phyloP scores from a whole-genome alignment of 176 grass and related monocot species.

The Rhynchospora pubera region DNA sequence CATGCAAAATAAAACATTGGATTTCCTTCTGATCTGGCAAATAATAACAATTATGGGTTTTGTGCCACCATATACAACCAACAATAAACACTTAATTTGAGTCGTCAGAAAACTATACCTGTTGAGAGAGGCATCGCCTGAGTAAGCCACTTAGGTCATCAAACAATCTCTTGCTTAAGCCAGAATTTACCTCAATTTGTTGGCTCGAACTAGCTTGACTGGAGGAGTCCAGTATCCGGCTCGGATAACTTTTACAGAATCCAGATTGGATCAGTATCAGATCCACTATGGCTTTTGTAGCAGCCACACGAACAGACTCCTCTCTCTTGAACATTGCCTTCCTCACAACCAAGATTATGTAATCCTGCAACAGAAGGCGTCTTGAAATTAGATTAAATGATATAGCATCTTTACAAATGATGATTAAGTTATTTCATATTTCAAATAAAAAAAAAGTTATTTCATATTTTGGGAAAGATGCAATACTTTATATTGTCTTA shows the following conservation, averaged over 20 bases:
- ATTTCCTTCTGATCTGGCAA: not conserved
- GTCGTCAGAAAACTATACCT: slow-evolving; percentile 35
- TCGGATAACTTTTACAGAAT: slow-evolving; percentile 39
- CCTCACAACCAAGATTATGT: slow-evolving; percentile 77
- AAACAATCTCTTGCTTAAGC: slow-evolving; percentile 51
- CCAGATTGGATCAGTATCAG: slow-evolving; percentile 52
- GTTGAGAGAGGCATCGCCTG: slow-evolving; percentile 69
- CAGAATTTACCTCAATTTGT: slow-evolving; percentile 43
- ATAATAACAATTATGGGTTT: not conserved
- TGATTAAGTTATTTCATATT: not conserved
- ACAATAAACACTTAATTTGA: not conserved
- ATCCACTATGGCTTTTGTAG: slow-evolving; percentile 64
- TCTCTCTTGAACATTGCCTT: slow-evolving; percentile 94
- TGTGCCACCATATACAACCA: not conserved
- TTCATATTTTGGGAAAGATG: not conserved
- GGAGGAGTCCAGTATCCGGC: slow-evolving; percentile 53
- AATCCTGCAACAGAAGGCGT: slow-evolving; percentile 42
- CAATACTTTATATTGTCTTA: not conserved
- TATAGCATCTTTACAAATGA: not conserved
- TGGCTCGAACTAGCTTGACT: slow-evolving; percentile 87
- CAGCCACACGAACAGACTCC: slow-evolving; percentile 51
- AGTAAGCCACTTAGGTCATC: slow-evolving; percentile 72
- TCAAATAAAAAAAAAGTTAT: no score
- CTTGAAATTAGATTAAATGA: not conserved
- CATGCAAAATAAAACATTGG: not conserved